These are phyloP conservation scores for Lasiosphaeris hirsuta DNA, from an alignment of 495 filamentous ascomycete genomes.

Conservation along the genomic window DNA sequence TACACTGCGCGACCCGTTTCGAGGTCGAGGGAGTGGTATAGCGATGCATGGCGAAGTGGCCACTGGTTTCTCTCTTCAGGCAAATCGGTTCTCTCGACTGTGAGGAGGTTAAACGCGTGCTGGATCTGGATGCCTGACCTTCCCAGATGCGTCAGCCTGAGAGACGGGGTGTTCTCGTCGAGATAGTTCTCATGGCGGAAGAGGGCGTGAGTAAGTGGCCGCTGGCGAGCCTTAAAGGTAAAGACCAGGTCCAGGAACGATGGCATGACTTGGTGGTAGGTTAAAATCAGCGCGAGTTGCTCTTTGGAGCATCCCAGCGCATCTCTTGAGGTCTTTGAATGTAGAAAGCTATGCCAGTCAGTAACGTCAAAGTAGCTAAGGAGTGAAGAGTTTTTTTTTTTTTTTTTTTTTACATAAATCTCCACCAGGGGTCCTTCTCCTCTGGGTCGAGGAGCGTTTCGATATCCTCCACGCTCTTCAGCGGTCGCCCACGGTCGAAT, in stretches of 20 bases:
- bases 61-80: constrained; percentile 33
- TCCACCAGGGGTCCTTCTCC: constrained; percentile 12
- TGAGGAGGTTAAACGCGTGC: constrained; percentile 44
- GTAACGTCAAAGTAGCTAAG: too few species aligned
- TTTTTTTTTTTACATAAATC: constrained; percentile 5
- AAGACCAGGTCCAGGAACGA: constrained; percentile 43
- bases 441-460: background rate
- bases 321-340: constrained; percentile 30
- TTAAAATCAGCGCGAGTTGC: constrained; percentile 38
- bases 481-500: background rate
- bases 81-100: constrained; percentile 34
- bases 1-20: constrained; percentile 33
- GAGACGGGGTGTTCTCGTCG: constrained; percentile 31
- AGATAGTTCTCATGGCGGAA: constrained; percentile 37
- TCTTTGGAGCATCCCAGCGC: constrained; percentile 25
- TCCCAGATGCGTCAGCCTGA: constrained; percentile 34
- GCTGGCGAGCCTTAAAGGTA: constrained; percentile 26
- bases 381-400: background rate
- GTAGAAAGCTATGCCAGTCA: constrained; percentile 27
- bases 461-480: constrained; percentile 6
- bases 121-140: constrained; percentile 39
- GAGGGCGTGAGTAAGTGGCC: constrained; percentile 15
- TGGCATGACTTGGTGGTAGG: constrained; percentile 44
- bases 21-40: constrained; percentile 46
- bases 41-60: constrained; percentile 40